Percentiles rank a stretch among this genome's conserved stretches.
Evolutionary conservation across 140 eudicot species (phyloP).

Genomic region (Stevia rebaudiana): DNA sequence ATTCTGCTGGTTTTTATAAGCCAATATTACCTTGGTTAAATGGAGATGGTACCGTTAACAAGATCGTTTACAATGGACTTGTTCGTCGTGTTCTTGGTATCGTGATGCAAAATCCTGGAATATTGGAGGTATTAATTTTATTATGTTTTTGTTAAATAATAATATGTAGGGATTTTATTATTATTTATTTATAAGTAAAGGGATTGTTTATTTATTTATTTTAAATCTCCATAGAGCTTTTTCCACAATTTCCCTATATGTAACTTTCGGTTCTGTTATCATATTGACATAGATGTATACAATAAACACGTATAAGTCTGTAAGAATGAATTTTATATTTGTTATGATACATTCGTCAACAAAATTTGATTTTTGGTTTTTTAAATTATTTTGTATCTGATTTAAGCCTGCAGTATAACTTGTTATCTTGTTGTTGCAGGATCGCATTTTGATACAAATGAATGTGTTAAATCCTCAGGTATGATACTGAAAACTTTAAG

Average conservation of each 20-base stretch:
- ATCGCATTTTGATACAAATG: constrained; percentile 43
- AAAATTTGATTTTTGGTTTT: background rate
- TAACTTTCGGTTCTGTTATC: background rate
- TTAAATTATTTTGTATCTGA: background rate
- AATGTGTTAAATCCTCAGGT: constrained; percentile 73
- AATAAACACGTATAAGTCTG: background rate
- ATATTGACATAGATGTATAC: background rate
- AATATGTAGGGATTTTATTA: background rate
- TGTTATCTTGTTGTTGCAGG: constrained; percentile 32
- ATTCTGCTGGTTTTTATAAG: constrained; percentile 26
- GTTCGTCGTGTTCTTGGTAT: constrained; percentile 82
- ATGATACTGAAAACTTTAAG: constrained; percentile 16
- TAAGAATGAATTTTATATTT: background rate
- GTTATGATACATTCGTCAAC: background rate
- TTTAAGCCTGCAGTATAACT: background rate
- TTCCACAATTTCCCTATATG: background rate
- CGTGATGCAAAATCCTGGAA: constrained; percentile 88
- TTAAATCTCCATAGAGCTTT: background rate
- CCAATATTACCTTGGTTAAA: constrained; percentile 93
- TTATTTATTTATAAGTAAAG: background rate
- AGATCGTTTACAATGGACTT: constrained; percentile 71
- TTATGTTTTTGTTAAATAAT: background rate
- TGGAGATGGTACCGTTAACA: constrained; percentile 85
- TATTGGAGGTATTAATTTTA: constrained; percentile 35
- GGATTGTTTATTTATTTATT: background rate